A percentile compares a stretch with the other conserved stretches of the same genome.
Conservation (phyloP, 129 eudicot species). For the Gnaphalium uliginosum region DNA sequence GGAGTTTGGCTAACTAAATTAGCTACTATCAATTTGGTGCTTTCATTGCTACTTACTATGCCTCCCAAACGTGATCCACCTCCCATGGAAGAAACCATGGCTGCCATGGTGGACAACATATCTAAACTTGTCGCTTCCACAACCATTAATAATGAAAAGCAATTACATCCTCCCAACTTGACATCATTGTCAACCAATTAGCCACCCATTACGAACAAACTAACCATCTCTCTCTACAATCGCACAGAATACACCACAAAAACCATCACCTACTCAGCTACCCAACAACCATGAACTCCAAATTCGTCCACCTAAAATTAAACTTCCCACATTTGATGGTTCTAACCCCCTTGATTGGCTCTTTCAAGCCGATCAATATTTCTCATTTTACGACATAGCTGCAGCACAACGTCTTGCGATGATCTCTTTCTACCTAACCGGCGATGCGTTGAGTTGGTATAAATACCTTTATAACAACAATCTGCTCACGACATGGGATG, state of each 20-base stretch:
- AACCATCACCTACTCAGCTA: not conserved
- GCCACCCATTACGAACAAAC: not conserved
- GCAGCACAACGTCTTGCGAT: not conserved
- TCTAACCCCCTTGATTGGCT: conserved; percentile 16
- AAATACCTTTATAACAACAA: not conserved
- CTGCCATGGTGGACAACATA: not conserved
- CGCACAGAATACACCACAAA: not conserved
- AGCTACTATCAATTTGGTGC: not conserved
- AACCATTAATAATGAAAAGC: not conserved
- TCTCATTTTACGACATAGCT: not conserved
- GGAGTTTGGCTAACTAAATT: not conserved
- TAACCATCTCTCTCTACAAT: not conserved
- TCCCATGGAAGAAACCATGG: not conserved
- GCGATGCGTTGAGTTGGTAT: conserved; percentile 2
- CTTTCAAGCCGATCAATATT: conserved; percentile 5
- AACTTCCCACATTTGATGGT: not conserved
- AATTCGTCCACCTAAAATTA: not conserved
- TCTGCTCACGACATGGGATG: not conserved
- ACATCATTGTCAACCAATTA: not conserved
- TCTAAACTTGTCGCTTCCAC: not conserved
- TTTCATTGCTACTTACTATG: not conserved
- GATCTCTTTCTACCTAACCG: not conserved
- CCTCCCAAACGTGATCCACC: not conserved
- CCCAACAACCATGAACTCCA: not conserved
- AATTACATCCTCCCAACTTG: too few relatives aligned